Evolutionary conservation across 345 rosid genomes (phyloP), one percentile per base, ranked within the genome.

Genomic region (Jatropha curcas): DNA sequence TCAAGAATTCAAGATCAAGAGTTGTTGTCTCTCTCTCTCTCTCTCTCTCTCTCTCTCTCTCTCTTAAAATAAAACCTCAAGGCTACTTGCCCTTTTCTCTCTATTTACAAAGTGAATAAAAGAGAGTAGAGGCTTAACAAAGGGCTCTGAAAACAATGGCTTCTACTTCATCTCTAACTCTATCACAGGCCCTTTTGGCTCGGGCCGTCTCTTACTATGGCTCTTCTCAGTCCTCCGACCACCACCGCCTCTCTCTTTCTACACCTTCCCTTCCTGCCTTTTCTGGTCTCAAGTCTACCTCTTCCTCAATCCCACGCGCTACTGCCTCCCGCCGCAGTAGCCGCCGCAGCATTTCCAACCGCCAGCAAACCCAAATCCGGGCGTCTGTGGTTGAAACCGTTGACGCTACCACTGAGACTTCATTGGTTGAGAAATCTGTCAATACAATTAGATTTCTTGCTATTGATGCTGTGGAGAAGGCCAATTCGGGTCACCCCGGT

Each of bases 401-500:
- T 13, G 84, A 79, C 7, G 60, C 80, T n/a, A 65, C 87, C 5
- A 70, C 97, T 0, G 96, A 88, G 59, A 82, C 92, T 30, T 60
- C 95, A 12, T 71, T 94, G 73, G 84, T 94, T 52, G 98, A 89
- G 70, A 88, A 89, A 72, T 94, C 97, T 35, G 56, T 92, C 31
- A 92, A 94, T 67, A 86, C 98, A 58, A 94, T 94, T 48, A 76
- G 98, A 82, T 92, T 94, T 79, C 82, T 94, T 33, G 90, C 97
- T 28, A 71, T 94, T 48, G 98, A 94, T 72, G 95, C 98, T 5
- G 98, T 94, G 12, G 97, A 94, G 86, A 94, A 92, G 84, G 98
- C 97, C 0, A 94, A 94, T 74, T 94, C 97, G 5, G 98, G 97
- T 2, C 97, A 94, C 74, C 98, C 98, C 1, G 98, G 98, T 30